Evolutionary conservation across 1,139 yeast genomes (phyloP), one percentile per base, ranked within the genome.

Genomic region (Nakaseomyces nivariensis): DNA sequence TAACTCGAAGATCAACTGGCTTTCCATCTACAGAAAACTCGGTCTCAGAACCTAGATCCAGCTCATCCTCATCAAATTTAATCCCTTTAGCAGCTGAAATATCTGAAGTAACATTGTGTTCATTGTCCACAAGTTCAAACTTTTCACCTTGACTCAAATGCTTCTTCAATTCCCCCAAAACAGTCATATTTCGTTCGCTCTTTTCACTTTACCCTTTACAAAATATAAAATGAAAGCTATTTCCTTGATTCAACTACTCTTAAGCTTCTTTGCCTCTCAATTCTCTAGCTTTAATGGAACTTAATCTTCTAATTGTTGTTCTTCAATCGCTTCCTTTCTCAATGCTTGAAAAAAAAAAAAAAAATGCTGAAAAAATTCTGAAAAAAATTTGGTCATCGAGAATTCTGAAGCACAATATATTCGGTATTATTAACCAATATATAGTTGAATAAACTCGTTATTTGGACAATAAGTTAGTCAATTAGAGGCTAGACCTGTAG

Each of bases 1-100:
- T 82, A 0, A 85, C 79, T 55, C 79, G 72, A 51, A 86, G 69
- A n/a, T 75, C 71, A 47, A 82, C 74, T 22, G 70, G 67, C 13
- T 64, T 67, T 45, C 72, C 79, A 48, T 81, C 83, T 47, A 78
- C 73, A 53, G 71, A 70, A 59, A 85, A 84, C 51, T 77, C 75
- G 3, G 95, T 84, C n/a, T 56, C 54, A 11, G 67, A 65, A 58
- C 75, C 72, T 46, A 85, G 56, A 2, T 66, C 53, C 32, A 67
- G 57, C 17, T 47, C 52, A 32, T 55, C 57, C 9, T 46, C 49
- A 5, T 45, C 49, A 45, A 56, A 49, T 25, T 48, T 40, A 2
- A 71, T 50, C 27, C 43, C 42, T 1, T 51, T 52, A 4, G 72
- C 72, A 10, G 51, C 48, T 1, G 57, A 52, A 25, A 71, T 62